These are phyloP conservation scores for Leccinum imitatum DNA, from an alignment of 768 basidiomycete species.

Conservation along the genomic window DNA sequence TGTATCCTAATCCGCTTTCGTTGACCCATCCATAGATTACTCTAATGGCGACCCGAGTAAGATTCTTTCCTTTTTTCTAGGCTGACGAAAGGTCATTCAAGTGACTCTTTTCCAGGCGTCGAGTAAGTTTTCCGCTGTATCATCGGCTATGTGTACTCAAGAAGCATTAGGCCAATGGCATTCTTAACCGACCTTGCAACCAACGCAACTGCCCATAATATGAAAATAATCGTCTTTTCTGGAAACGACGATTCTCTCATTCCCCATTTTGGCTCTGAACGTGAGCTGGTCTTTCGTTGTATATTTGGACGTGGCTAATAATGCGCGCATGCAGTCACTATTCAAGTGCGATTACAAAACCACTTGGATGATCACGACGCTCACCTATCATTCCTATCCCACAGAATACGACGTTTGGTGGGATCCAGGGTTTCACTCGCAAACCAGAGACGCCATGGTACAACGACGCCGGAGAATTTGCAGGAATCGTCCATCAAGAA, in stretches of 20 bases:
- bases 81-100: neutral
- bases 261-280: constrained; percentile 61
- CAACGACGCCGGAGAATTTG: constrained; percentile 56
- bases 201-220: constrained; percentile 51
- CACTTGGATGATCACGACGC: neutral
- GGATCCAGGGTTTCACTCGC: constrained; percentile 70
- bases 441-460: constrained; percentile 68
- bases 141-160: constrained; percentile 9
- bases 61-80: constrained; percentile 5
- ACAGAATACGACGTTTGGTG: constrained; percentile 79
- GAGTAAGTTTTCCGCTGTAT: constrained; percentile 28
- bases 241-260: constrained; percentile 71
- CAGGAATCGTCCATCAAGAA: constrained; percentile 74
- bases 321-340: constrained; percentile 44
- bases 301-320: neutral
- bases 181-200: constrained; percentile 67
- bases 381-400: neutral
- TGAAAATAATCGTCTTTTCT: constrained; percentile 60
- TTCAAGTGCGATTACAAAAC: constrained; percentile 42
- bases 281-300: constrained; percentile 33
- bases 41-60: constrained; percentile 33
- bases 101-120: constrained; percentile 23
- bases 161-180: constrained; percentile 49
- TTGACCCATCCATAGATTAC: constrained; percentile 15
- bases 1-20: neutral